Conservation (phyloP, 306 rosid genomes). For the Morella rubra region DNA sequence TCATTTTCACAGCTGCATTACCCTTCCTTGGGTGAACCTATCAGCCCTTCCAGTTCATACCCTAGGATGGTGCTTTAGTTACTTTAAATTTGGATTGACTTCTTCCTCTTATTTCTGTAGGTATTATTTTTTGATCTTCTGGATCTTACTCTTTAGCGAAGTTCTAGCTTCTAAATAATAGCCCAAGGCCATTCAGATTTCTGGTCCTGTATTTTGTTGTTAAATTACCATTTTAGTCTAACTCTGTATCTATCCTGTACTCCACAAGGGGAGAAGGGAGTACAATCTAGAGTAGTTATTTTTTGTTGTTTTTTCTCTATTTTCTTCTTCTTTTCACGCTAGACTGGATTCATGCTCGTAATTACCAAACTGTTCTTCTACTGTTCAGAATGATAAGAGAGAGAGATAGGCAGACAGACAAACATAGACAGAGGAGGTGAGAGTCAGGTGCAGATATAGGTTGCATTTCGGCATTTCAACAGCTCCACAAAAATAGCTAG, state of each 20-base stretch:
- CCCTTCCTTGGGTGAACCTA: neutral
- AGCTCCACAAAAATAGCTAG: constrained; percentile 7
- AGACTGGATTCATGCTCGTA: neutral
- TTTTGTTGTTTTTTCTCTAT: neutral
- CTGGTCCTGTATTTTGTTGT: neutral
- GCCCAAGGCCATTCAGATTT: neutral
- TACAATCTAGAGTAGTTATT: neutral
- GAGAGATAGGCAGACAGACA: constrained; percentile 1
- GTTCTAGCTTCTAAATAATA: neutral
- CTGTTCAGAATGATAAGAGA: neutral
- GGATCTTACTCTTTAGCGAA: constrained; percentile 2
- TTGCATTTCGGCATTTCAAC: neutral
- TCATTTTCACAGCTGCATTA: neutral
- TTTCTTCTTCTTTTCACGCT: constrained; percentile 4
- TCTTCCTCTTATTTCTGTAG: neutral
- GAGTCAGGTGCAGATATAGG: neutral
- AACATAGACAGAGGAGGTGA: neutral
- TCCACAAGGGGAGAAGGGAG: neutral
- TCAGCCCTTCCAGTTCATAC: neutral
- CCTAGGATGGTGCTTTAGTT: neutral
- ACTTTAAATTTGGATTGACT: neutral
- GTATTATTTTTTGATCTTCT: neutral
- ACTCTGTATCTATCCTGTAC: neutral
- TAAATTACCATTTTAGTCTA: too few species aligned
- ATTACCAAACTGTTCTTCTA: neutral